Evolutionary conservation across 1,284 basidiomycete genomes (phyloP), one percentile per base, ranked within the genome.

Genomic region (Microbotryum scabiosae): DNA sequence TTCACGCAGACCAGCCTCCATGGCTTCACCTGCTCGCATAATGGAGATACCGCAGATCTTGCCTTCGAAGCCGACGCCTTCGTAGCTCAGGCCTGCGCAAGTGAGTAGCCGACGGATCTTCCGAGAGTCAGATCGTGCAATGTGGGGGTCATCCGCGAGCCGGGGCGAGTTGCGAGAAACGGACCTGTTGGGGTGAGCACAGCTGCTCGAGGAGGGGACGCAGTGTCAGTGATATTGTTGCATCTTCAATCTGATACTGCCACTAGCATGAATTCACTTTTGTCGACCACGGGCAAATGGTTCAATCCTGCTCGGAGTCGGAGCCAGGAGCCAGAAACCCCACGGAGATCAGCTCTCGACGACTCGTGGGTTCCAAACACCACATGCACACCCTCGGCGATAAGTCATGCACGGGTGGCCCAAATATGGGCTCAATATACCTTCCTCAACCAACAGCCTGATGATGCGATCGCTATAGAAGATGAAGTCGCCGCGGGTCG

Each of bases 51-150:
- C 68, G 49, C 69, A 70, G 49, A 97, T 96, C 77, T 90, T 88
- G 21, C 92, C 92, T 72, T 92, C 85, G 74, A 96, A 96, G 0
- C 87, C 86, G 6, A 94, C 89, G 20, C 92, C 92, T 59, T 88
- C 81, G 73, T 92, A 96, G 9, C 80, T 80, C 54, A 84, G 82
- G 48, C 91, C 91, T 81, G 59, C 6, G 45, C n/a, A 62, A 48
- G 32, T 20, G n/a, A 3, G 18, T n/a, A 54, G 16, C n/a, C 12
- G 32, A 51, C 36, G 48, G 9, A 51, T 36, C n/a, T 56, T 44
- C 52, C 26, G 20, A 44, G 36, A 44, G 36, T 41, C 12, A 44
- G 14, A 21, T 4, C n/a, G n/a, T 30, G 30, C 46, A 26, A 36
- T 21, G 20, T 76, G 20, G 68, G 36, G 36, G 36, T 41, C 43